A percentile compares a stretch with the other conserved stretches of the same genome.
phyloP scores from a whole-genome alignment of 768 basidiomycete species.

The Brasilioporus rufonigricans region DNA sequence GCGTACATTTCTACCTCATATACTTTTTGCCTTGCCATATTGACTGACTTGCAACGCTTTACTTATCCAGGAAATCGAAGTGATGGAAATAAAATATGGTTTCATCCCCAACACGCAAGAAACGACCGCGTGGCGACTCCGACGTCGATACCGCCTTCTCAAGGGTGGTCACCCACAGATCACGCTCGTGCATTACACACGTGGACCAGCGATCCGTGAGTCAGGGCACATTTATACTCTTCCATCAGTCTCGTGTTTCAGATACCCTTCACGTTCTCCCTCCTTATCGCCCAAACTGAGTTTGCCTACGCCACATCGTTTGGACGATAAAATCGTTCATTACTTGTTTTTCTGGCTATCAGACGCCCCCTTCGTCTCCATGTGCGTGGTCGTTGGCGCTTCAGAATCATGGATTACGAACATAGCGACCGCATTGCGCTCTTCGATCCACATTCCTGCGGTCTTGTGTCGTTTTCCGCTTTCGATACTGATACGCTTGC shows the following conservation, averaged over 20 bases:
- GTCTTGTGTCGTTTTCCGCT: conserved; percentile 9
- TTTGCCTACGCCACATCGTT: not conserved
- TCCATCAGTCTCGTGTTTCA: conserved; percentile 18
- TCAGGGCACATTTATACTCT: conserved; percentile 15
- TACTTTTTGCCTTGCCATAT: not conserved
- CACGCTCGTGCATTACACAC: conserved; percentile 74
- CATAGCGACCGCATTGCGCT: not conserved
- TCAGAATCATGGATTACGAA: not conserved
- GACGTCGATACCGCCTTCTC: conserved; percentile 67
- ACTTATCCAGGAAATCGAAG: conserved; percentile 65
- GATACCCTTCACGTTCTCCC: conserved; percentile 10
- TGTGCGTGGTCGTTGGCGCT: not conserved
- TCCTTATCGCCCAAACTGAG: conserved; percentile 6
- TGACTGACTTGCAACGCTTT: not conserved
- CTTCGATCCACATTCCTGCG: not conserved
- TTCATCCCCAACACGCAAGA: conserved; percentile 71
- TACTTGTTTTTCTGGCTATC: not conserved
- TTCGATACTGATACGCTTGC: conserved; percentile 9
- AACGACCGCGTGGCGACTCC: conserved; percentile 59
- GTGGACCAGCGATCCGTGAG: conserved; percentile 63
- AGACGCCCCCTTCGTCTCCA: not conserved
- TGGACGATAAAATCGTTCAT: not conserved
- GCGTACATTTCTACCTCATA: conserved; percentile 44
- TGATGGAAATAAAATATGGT: conserved; percentile 69
- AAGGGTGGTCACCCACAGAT: conserved; percentile 75